phyloP scores from a whole-genome alignment of 1,139 yeast species.

The Yamadazyma jaroonii region DNA sequence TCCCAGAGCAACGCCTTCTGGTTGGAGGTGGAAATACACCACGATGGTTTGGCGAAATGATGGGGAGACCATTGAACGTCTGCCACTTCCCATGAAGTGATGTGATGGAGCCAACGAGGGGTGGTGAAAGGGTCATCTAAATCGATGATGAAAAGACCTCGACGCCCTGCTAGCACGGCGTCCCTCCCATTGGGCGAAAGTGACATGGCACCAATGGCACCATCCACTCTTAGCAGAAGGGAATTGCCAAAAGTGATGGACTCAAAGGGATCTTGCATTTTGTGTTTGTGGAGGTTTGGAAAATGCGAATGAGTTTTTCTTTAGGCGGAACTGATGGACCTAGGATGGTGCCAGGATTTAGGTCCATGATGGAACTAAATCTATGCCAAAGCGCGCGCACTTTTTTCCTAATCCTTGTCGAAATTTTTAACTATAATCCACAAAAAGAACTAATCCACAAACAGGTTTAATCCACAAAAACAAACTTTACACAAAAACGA shows the following conservation, averaged over 20 bases:
- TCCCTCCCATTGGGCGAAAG: constrained; percentile 91
- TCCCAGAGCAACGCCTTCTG: constrained; percentile 97
- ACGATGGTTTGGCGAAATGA: constrained; percentile 73
- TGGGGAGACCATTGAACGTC: constrained; percentile 97
- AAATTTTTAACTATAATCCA: too few relatives aligned
- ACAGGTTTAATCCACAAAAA: too few relatives aligned
- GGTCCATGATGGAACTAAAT: too few relatives aligned
- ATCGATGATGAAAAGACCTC: constrained; percentile 87
- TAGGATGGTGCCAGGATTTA: too few relatives aligned
- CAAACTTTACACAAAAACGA: too few relatives aligned
- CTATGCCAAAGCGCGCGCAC: too few relatives aligned
- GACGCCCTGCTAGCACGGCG: constrained; percentile 86
- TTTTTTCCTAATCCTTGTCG: too few relatives aligned
- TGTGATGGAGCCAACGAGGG: constrained; percentile 89
- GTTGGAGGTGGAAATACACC: constrained; percentile 93
- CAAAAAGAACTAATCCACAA: too few relatives aligned
- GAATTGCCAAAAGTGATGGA: constrained; percentile 72
- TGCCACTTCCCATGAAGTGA: constrained; percentile 97
- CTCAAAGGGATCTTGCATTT: constrained; percentile 25
- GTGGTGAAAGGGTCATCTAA: constrained; percentile 93
- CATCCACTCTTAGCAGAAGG: constrained; percentile 82
- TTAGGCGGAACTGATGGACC: too few relatives aligned
- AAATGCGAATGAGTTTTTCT: too few relatives aligned
- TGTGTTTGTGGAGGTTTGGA: constrained; percentile 3
- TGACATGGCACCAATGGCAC: constrained; percentile 92